Percentiles rank a stretch among this genome's conserved stretches.
phyloP scores from a whole-genome alignment of 2,329 filamentous ascomycete species.

The Capronia coronata region DNA sequence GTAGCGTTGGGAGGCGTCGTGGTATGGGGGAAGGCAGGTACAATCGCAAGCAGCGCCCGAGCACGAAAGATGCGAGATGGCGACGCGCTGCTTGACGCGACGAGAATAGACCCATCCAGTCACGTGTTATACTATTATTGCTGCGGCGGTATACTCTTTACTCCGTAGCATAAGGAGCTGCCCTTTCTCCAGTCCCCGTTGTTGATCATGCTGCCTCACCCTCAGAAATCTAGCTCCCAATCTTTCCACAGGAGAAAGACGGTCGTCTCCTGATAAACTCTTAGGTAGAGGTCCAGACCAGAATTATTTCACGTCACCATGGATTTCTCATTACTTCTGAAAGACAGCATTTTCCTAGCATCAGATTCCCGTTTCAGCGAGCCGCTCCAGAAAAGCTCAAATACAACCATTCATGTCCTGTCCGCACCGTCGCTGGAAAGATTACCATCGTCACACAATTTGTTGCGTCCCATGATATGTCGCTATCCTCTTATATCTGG shows the following conservation, averaged over 20 bases:
- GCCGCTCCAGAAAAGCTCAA: neutral
- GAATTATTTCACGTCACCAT: too few species aligned
- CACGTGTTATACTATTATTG: too few species aligned
- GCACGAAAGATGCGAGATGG: neutral
- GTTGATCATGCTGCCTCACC: too few species aligned
- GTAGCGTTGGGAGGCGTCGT: neutral
- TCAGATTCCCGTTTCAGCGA: neutral
- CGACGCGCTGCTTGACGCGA: neutral
- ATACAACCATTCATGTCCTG: neutral
- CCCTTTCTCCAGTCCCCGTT: too few species aligned
- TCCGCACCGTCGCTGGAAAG: neutral
- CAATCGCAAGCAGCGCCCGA: neutral
- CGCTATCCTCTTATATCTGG: neutral
- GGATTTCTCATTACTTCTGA: too few species aligned
- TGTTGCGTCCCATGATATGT: neutral
- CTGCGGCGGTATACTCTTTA: too few species aligned
- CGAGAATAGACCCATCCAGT: neutral
- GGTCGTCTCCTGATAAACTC: too few species aligned
- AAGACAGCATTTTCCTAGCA: neutral
- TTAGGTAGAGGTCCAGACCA: too few species aligned
- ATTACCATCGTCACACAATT: neutral
- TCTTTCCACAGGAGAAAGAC: too few species aligned
- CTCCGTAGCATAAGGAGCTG: too few species aligned
- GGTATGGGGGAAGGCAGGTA: neutral
- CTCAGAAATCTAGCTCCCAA: too few species aligned